A percentile compares a stretch with the other conserved stretches of the same genome.
Evolutionary conservation across 225 moss, liverwort and hornwort species (phyloP).

Genomic region (Marchantia polymorpha): DNA sequence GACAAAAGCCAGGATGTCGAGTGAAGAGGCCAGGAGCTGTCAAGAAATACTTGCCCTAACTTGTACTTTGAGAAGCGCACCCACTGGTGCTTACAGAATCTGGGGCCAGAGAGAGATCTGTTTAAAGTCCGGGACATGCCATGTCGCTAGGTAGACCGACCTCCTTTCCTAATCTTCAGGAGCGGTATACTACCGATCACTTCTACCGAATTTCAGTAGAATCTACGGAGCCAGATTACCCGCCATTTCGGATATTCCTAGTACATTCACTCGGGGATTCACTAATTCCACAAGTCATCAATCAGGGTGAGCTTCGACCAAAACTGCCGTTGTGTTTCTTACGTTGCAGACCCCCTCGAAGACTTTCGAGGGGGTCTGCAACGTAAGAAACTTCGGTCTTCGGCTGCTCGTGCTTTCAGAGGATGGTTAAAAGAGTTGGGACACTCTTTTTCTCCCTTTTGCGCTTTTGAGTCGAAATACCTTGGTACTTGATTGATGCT

Average conservation of each 20-base stretch:
- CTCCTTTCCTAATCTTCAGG: neutral
- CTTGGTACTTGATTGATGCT: neutral
- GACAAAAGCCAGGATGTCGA: too few relatives aligned
- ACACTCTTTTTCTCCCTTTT: neutral
- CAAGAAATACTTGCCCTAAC: neutral
- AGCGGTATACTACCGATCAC: neutral
- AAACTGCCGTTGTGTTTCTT: neutral
- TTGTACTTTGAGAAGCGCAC: neutral
- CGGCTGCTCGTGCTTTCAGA: neutral
- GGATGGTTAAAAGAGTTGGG: neutral
- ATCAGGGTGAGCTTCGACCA: neutral
- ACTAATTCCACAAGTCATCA: neutral
- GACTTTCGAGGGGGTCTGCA: too few relatives aligned
- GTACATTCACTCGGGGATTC: neutral
- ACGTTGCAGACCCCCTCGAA: neutral
- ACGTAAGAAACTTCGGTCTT: too few relatives aligned
- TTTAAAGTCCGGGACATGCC: neutral
- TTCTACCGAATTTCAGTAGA: neutral
- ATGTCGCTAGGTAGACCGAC: neutral
- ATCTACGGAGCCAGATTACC: neutral
- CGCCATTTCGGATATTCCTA: neutral
- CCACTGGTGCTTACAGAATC: neutral
- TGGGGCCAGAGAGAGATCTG: neutral
- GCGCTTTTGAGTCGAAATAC: neutral
- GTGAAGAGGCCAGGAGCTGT: neutral